A percentile compares a stretch with the other conserved stretches of the same genome.
Evolutionary conservation across 2,329 filamentous ascomycete species (phyloP).

Genomic region (Aurifilum marmelostoma): DNA sequence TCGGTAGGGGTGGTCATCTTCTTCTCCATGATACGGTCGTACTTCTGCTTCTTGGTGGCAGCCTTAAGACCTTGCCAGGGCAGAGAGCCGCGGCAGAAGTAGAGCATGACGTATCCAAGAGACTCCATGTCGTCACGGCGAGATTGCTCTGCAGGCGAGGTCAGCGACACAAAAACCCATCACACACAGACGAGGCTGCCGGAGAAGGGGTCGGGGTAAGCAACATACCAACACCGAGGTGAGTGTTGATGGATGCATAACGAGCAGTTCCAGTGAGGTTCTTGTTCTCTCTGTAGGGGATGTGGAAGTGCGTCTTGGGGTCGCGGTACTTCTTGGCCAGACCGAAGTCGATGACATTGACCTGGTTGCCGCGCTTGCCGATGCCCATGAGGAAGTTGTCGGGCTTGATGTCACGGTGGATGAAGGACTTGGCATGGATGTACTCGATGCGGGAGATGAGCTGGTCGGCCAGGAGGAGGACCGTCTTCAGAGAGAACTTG

Average conservation of each 20-base stretch:
- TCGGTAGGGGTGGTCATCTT: conserved; percentile 99
- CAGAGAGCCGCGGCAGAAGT: conserved; percentile 98
- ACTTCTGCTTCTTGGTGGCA: conserved; percentile 99
- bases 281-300: conserved; percentile 99
- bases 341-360: conserved; percentile 99
- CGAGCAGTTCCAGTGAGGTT: conserved; percentile 98
- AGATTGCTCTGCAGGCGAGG: conserved; percentile 75
- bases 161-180: conserved; percentile 34
- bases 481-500: conserved; percentile 98
- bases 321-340: conserved; percentile 99
- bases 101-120: conserved; percentile 98
- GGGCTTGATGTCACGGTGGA: conserved; percentile 99
- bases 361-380: conserved; percentile 98
- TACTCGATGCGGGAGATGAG: conserved; percentile 99
- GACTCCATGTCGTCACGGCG: conserved; percentile 99
- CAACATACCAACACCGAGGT: conserved; percentile 82
- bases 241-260: conserved; percentile 98
- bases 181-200: conserved; percentile 7
- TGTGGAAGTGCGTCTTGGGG: conserved; percentile 99
- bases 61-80: conserved; percentile 99
- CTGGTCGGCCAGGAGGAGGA: conserved; percentile 93
- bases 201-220: not conserved
- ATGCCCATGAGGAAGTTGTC: conserved; percentile 99
- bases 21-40: conserved; percentile 99
- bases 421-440: conserved; percentile 99